A percentile compares a stretch with the other conserved stretches of the same genome.
phyloP scores from a whole-genome alignment of 345 rosid genomes.

The Salix suchowensis region DNA sequence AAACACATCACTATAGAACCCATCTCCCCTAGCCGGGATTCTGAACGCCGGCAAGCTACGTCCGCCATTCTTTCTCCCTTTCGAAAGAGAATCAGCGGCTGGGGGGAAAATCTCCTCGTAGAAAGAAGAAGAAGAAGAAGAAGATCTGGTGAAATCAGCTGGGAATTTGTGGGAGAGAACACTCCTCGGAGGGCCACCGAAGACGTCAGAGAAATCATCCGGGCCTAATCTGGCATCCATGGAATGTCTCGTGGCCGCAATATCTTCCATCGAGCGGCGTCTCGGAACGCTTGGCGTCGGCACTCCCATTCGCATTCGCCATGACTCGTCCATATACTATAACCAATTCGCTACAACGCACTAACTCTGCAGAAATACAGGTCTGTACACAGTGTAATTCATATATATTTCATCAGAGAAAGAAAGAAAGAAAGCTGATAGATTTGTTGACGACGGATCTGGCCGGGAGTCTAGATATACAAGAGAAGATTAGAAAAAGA shows the following conservation, averaged over 20 bases:
- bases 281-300: slow-evolving; percentile 40
- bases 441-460: no score
- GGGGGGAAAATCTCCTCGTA: slow-evolving; percentile 69
- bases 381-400: no score
- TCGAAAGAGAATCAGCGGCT: slow-evolving; percentile 23
- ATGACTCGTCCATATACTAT: slow-evolving; percentile 64
- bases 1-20: slow-evolving; percentile 65
- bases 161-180: slow-evolving; percentile 57
- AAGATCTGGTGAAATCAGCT: slow-evolving; percentile 42
- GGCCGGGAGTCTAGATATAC: no score
- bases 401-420: no score
- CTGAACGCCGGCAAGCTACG: slow-evolving; percentile 59
- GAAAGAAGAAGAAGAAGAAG: slow-evolving; percentile 34
- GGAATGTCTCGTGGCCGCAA: slow-evolving; percentile 23
- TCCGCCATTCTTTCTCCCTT: slow-evolving; percentile 28
- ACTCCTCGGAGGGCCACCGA: slow-evolving; percentile 86
- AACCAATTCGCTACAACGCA: no score
- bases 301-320: slow-evolving; percentile 75
- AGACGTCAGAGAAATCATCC: slow-evolving; percentile 77
- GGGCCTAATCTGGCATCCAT: slow-evolving; percentile 25
- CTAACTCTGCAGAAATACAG: no score
- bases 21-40: slow-evolving; percentile 52
- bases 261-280: slow-evolving; percentile 40
- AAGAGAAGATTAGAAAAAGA: no score
- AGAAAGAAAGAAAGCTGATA: no score